A percentile compares a stretch with the other conserved stretches of the same genome.
Evolutionary conservation across 257 asterid genomes (phyloP).

Genomic region (Fraxinus excelsior): DNA sequence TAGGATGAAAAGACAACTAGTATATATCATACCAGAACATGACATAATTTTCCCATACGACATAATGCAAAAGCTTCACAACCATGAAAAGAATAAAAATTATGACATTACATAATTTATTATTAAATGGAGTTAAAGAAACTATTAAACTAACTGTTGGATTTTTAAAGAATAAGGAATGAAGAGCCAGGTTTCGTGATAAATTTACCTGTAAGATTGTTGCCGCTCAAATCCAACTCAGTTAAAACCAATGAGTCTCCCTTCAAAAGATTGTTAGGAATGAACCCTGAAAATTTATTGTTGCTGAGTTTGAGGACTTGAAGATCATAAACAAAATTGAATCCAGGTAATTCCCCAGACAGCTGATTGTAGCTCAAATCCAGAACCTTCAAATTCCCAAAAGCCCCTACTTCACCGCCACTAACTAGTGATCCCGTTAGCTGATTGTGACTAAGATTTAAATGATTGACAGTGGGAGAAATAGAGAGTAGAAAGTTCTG

Average conservation of each 20-base stretch:
- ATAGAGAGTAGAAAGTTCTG: slow-evolving; percentile 52
- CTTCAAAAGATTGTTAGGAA: slow-evolving; percentile 80
- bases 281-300: slow-evolving; percentile 70
- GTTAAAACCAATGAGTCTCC: slow-evolving; percentile 79
- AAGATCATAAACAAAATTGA: slow-evolving; percentile 83
- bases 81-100: background rate
- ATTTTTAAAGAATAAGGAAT: background rate
- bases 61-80: slow-evolving; percentile 4
- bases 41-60: background rate
- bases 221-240: slow-evolving; percentile 85
- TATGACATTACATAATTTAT: background rate
- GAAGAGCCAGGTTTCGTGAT: background rate
- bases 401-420: slow-evolving; percentile 55
- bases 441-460: slow-evolving; percentile 79
- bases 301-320: slow-evolving; percentile 75
- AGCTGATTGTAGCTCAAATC: slow-evolving; percentile 95
- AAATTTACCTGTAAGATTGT: slow-evolving; percentile 78
- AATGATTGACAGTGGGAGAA: slow-evolving; percentile 63
- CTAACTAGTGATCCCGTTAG: slow-evolving; percentile 72
- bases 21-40: background rate
- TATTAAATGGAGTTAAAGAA: background rate
- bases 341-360: slow-evolving; percentile 86
- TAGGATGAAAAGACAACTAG: background rate
- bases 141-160: background rate
- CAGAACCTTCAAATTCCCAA: slow-evolving; percentile 72